These are phyloP conservation scores for Aspergillus costaricaensis DNA, from an alignment of 2,329 filamentous ascomycete species.

Conservation along the genomic window DNA sequence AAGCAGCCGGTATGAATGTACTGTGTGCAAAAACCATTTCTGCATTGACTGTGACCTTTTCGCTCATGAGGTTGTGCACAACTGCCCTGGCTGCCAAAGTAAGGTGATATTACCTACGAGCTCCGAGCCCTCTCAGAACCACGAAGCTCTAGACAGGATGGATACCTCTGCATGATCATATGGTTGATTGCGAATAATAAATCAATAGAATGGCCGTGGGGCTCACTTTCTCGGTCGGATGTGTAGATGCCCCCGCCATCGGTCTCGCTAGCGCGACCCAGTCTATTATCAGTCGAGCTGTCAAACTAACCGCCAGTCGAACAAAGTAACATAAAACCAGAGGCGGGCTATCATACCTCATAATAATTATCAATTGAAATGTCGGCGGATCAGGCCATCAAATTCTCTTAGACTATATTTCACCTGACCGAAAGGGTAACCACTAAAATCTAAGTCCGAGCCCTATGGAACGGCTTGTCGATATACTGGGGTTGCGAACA, in stretches of 20 bases:
- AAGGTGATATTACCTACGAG: slow-evolving; percentile 20
- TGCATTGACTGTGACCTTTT: slow-evolving; percentile 98
- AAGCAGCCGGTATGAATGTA: slow-evolving; percentile 84
- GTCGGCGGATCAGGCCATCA: not conserved
- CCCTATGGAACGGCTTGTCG: not conserved
- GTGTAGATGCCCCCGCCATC: not conserved
- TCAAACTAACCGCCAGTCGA: not conserved
- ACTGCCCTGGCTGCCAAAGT: slow-evolving; percentile 85
- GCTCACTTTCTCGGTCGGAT: not conserved
- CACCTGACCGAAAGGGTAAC: not conserved
- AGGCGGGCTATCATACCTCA: not conserved
- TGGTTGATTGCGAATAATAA: not conserved
- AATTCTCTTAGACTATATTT: not conserved
- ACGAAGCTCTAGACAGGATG: slow-evolving; percentile 37
- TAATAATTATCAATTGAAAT: not conserved
- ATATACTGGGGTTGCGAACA: no score
- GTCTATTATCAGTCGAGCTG: not conserved
- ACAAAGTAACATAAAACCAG: not conserved
- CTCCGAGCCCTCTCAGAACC: slow-evolving; percentile 8
- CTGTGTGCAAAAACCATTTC: slow-evolving; percentile 85
- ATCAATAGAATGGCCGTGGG: not conserved
- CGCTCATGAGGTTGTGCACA: slow-evolving; percentile 90
- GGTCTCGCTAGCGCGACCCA: not conserved
- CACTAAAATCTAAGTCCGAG: not conserved
- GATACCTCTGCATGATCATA: slow-evolving; percentile 29